A percentile compares a stretch with the other conserved stretches of the same genome.
phyloP scores from a whole-genome alignment of 192 early-diverging fungal genomes.

The Entophlyctis luteolus region DNA sequence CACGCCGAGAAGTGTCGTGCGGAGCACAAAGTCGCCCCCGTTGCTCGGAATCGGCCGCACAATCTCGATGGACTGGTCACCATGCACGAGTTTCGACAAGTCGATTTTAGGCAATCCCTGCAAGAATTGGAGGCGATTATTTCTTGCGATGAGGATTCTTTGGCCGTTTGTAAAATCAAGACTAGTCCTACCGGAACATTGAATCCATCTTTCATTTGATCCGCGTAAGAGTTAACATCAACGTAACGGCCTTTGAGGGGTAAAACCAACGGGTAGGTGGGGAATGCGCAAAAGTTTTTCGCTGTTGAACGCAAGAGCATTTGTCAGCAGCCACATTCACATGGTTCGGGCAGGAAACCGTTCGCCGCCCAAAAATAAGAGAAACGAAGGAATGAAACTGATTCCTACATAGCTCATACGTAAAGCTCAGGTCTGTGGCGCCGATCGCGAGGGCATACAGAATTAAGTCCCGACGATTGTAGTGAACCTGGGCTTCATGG shows the following conservation, averaged over 20 bases:
- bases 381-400: no score
- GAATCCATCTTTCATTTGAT: conserved; percentile 26
- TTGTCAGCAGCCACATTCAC: not conserved
- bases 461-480: conserved; percentile 54
- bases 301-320: conserved; percentile 28
- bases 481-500: not conserved
- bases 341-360: no score
- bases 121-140: conserved; percentile 18
- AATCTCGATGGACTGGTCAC: conserved; percentile 66
- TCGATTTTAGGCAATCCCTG: conserved; percentile 65
- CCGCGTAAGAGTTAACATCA: conserved; percentile 56
- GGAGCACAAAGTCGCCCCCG: conserved; percentile 54
- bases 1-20: conserved; percentile 56
- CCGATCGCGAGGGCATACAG: conserved; percentile 72
- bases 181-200: conserved; percentile 14
- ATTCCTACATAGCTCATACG: conserved; percentile 54
- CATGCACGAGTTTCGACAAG: conserved; percentile 68
- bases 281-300: conserved; percentile 60
- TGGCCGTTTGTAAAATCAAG: not conserved
- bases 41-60: conserved; percentile 54
- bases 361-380: no score
- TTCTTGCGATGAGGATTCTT: not conserved
- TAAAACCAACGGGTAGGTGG: conserved; percentile 60
- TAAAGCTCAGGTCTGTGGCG: conserved; percentile 59
- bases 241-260: conserved; percentile 42